Conservation (phyloP, 2,329 filamentous ascomycete genomes). For the Trichoderma atrobrunneum region DNA sequence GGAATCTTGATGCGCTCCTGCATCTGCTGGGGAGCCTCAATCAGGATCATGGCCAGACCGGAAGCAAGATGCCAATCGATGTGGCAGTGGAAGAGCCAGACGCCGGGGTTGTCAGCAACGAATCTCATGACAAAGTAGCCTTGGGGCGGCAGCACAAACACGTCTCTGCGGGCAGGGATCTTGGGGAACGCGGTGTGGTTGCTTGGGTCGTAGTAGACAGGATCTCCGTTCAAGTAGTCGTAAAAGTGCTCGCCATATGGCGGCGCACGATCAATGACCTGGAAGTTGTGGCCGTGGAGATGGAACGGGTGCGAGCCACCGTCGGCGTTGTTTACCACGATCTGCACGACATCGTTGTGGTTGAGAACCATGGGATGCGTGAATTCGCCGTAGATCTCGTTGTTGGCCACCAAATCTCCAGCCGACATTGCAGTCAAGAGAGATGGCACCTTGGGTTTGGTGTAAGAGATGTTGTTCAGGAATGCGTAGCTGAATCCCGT, state of each 20-base stretch:
- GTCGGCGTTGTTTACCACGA: slow-evolving; percentile 13
- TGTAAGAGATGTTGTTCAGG: slow-evolving; percentile 64
- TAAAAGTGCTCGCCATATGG: neutral
- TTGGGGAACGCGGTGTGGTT: slow-evolving; percentile 25
- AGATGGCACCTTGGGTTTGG: slow-evolving; percentile 62
- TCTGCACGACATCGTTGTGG: slow-evolving; percentile 20
- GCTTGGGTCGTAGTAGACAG: slow-evolving; percentile 11
- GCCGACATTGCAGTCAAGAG: slow-evolving; percentile 63
- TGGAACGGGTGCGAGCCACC: slow-evolving; percentile 35
- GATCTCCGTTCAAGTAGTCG: slow-evolving; percentile 4
- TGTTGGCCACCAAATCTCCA: slow-evolving; percentile 29
- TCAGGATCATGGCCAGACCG: slow-evolving; percentile 18
- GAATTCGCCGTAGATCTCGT: slow-evolving; percentile 30
- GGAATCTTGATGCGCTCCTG: slow-evolving; percentile 15
- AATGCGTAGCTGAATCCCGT: slow-evolving; percentile 54
- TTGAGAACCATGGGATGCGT: slow-evolving; percentile 36
- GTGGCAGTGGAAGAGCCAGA: slow-evolving; percentile 45
- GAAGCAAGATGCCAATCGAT: slow-evolving; percentile 44
- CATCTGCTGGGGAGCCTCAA: slow-evolving; percentile 19
- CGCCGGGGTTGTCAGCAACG: slow-evolving; percentile 41
- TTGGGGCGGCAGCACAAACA: slow-evolving; percentile 43
- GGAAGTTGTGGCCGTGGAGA: slow-evolving; percentile 38
- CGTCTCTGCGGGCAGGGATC: slow-evolving; percentile 49
- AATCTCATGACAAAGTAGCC: slow-evolving; percentile 51
- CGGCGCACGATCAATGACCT: slow-evolving; percentile 22